Evolutionary conservation across 768 basidiomycete species (phyloP).

Genomic region (Boletus tomentosulus): DNA sequence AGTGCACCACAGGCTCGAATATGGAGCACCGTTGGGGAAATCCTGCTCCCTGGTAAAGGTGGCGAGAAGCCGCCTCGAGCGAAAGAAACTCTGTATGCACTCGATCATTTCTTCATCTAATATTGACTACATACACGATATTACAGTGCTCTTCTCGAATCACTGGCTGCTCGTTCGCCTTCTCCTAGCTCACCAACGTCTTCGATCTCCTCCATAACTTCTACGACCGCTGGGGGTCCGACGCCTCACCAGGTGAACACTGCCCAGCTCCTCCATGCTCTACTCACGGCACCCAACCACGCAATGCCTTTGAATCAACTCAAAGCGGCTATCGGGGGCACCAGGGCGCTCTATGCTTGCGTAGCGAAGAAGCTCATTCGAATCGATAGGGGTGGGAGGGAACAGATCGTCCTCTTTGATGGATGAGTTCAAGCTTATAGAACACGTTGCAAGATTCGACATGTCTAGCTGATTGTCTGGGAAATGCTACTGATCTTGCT

Average conservation of each 20-base stretch:
- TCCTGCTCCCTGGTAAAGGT: constrained; percentile 52
- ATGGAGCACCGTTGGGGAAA: constrained; percentile 62
- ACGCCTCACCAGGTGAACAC: constrained; percentile 69
- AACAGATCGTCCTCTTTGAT: constrained; percentile 75
- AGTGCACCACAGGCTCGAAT: constrained; percentile 51
- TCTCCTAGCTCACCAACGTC: constrained; percentile 54
- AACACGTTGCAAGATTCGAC: not conserved
- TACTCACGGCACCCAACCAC: constrained; percentile 52
- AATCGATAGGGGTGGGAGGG: constrained; percentile 71
- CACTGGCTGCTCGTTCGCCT: constrained; percentile 47
- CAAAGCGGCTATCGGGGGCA: constrained; percentile 57
- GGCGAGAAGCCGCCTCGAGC: constrained; percentile 44
- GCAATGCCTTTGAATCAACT: constrained; percentile 58
- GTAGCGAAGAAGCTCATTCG: constrained; percentile 78
- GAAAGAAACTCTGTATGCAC: constrained; percentile 59
- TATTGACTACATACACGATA: not conserved
- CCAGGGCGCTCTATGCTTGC: constrained; percentile 67
- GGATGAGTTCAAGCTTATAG: constrained; percentile 21
- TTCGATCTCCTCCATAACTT: constrained; percentile 47
- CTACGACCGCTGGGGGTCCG: constrained; percentile 35
- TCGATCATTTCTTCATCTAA: not conserved
- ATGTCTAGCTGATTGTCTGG: not conserved
- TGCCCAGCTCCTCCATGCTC: constrained; percentile 57
- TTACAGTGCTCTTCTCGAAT: constrained; percentile 53
- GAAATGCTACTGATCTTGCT: not conserved